These are phyloP conservation scores for Pichia sp. DNA, from an alignment of 1,139 yeast genomes.

Conservation along the genomic window DNA sequence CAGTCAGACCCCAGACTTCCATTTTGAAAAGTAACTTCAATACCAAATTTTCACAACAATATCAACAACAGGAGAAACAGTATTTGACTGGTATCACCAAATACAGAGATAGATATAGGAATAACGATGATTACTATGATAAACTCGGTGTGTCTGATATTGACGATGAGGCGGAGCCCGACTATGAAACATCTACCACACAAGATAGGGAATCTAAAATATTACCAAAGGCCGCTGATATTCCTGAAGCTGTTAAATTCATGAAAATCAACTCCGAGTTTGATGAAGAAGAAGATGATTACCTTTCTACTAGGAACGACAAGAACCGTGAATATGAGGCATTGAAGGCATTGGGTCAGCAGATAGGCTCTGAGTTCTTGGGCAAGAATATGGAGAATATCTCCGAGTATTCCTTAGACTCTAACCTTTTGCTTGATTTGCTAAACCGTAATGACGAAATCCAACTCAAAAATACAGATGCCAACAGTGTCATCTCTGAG, in stretches of 20 bases:
- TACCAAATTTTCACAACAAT: constrained; percentile 32
- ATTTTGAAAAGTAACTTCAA: constrained; percentile 26
- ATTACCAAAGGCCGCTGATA: background rate
- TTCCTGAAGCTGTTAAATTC: background rate
- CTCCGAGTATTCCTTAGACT: constrained; percentile 31
- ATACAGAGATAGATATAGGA: constrained; percentile 22
- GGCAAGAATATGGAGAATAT: constrained; percentile 22
- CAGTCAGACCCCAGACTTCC: constrained; percentile 24
- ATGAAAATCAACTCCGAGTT: too few relatives aligned
- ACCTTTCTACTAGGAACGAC: constrained; percentile 9
- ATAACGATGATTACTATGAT: constrained; percentile 47
- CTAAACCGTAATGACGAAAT: constrained; percentile 32
- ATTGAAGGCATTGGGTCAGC: constrained; percentile 23
- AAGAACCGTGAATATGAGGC: constrained; percentile 23
- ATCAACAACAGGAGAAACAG: constrained; percentile 47
- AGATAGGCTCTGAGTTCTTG: constrained; percentile 21
- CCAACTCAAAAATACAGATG: constrained; percentile 30
- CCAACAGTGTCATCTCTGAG: constrained; percentile 53
- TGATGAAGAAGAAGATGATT: constrained; percentile 9
- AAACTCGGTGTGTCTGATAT: constrained; percentile 29
- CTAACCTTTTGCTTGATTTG: constrained; percentile 35
- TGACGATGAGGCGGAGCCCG: too few relatives aligned
- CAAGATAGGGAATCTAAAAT: background rate
- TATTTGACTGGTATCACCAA: constrained; percentile 33
- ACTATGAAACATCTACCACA: constrained; percentile 32